Percentiles rank a stretch among this genome's conserved stretches.
Evolutionary conservation across 1,284 basidiomycete genomes (phyloP).

Genomic region (Coniferiporia sulphurascens): DNA sequence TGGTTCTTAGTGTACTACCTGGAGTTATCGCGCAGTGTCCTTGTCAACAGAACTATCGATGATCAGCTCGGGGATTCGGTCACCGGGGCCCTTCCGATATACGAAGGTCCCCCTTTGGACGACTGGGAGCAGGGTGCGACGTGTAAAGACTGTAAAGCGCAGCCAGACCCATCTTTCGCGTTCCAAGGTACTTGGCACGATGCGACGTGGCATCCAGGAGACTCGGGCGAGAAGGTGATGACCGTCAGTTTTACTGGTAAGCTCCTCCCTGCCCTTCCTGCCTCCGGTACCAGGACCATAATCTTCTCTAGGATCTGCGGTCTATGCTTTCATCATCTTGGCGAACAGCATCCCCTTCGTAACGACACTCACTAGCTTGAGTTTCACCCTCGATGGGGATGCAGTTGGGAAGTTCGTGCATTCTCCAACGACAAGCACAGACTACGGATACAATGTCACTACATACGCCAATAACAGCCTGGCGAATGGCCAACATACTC

Average conservation of each 20-base stretch:
- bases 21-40: background rate
- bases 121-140: slow-evolving; percentile 20
- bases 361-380: slow-evolving; percentile 8
- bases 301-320: slow-evolving; percentile 5
- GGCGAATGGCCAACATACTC: background rate
- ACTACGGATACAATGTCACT: slow-evolving; percentile 13
- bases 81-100: too few relatives aligned
- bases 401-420: slow-evolving; percentile 3
- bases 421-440: background rate
- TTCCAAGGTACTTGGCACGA: too few relatives aligned
- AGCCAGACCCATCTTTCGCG: slow-evolving; percentile 10
- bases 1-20: too few relatives aligned
- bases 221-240: too few relatives aligned
- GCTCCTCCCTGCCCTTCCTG: background rate
- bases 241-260: too few relatives aligned
- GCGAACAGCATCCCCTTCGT: slow-evolving; percentile 1
- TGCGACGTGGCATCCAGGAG: too few relatives aligned
- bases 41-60: background rate
- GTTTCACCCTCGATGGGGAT: slow-evolving; percentile 8
- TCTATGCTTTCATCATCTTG: slow-evolving; percentile 14
- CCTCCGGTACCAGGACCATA: background rate
- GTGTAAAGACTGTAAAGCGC: slow-evolving; percentile 19
- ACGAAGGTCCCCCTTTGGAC: background rate
- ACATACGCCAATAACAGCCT: slow-evolving; percentile 3
- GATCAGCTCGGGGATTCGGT: background rate